Evolutionary conservation across 768 basidiomycete species (phyloP), one percentile per base, ranked within the genome.

Genomic region (Mycena kentingensis): DNA sequence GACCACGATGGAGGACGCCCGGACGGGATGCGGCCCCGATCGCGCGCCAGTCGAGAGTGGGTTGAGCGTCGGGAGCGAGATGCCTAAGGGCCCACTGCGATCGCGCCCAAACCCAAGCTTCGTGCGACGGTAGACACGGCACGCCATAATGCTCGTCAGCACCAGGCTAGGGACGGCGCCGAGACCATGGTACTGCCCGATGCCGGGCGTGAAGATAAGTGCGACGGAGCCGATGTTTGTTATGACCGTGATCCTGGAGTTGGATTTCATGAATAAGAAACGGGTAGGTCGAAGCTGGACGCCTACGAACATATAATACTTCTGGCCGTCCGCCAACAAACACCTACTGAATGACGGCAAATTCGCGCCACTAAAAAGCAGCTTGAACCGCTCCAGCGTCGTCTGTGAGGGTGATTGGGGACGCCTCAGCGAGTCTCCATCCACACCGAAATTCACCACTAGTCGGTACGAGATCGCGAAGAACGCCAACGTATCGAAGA

Each of bases 401-500:
- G 19, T 22, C 22, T 41, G 12, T 3, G 8, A 11, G 5, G 18
- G 26, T 26, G 27, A n/a, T 18, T n/a, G n/a, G n/a, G n/a, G n/a
- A n/a, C 13, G 13, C n/a, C n/a, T n/a, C n/a, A n/a, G 37, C n/a
- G n/a, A n/a, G 37, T 18, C 37, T 11, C 25, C 22, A 6, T 52
- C 52, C 15, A 54, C 55, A 1, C 56, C 46, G n/a, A 36, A 50
- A 26, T 55, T 55, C 7, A 34, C 32, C 12, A 63, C 29, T 6
- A 74, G 52, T 4, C 61, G 57, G 55, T 60, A 65, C 6, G 71
- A 67, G 5, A 71, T 68, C 16, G 68, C 63, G 29, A 68, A 27
- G 46, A 70, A 71, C 10, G 70, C 65, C 35, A 58, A 44, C 1
- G 66, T 70, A 45, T 73, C 70, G 36, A 65, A 54, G 16, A 70